Evolutionary conservation across 2,329 filamentous ascomycete genomes (phyloP), one percentile per base, ranked within the genome.

Genomic region (Sarocladium kiliense): DNA sequence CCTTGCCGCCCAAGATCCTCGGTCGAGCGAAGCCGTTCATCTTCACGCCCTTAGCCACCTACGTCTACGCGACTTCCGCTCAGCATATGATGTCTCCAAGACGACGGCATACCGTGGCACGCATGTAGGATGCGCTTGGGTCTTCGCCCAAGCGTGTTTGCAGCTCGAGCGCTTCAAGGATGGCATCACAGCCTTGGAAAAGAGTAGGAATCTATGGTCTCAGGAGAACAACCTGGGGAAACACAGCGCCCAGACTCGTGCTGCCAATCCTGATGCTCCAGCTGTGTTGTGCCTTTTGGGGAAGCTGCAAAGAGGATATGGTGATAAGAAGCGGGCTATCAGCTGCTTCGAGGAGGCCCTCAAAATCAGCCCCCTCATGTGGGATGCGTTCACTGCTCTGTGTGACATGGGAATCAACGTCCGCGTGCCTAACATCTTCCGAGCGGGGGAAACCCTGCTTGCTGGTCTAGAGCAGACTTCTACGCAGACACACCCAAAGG

Each of bases 341-440:
- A 82, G 88, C 61, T 91, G 84, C 68, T 97, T 94, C 66, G 91
- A 96, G 61, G 91, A 95, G 58, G 85, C 92, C 5, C 75, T 99
- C 63, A 95, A 92, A 71, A 71, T 86, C 55, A 99, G 97, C 65
- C 92, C 94, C 1, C 93, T 97, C 71, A 94, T 96, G 82, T 99
- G 94, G 94, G 94, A 99, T 76, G 92, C 93, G 0, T 97, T 97
- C 64, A 85, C 87, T 21, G 87, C 84, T 16, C 79, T 99, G 7
- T 96, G 92, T 67, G 91, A 97, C 66, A 89, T 83, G 85, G 89
- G 90, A 3, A 87, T 91, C 44, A 86, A 85, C 61, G 80, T 97
- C 55, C 85, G 89, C 55, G 85, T 94, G 10, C 81, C 86, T 25
- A 96, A 95, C 64, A 88, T 97, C 59, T 99, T 96, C 74, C 91